These are phyloP conservation scores for Amanita pallidorosea DNA, from an alignment of 768 basidiomycete species.

Conservation along the genomic window DNA sequence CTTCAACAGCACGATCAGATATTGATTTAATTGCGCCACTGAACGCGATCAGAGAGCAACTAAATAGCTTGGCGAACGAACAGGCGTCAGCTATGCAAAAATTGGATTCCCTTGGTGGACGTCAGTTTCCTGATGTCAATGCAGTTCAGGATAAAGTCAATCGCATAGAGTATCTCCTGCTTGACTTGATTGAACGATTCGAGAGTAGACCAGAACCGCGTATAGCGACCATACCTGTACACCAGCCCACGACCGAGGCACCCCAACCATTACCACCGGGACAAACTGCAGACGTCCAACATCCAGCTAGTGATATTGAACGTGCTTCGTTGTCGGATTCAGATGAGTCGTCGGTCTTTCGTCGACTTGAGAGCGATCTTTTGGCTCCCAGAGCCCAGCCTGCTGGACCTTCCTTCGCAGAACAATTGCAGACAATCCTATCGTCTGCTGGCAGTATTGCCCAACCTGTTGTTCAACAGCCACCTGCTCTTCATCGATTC, in stretches of 20 bases:
- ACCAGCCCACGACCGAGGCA: constrained; percentile 9
- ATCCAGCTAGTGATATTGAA: constrained; percentile 1
- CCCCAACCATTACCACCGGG: constrained; percentile 7
- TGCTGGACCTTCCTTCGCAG: constrained; percentile 41
- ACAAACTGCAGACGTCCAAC: constrained; percentile 1
- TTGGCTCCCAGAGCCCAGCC: constrained; percentile 12
- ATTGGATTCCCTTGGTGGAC: constrained; percentile 51
- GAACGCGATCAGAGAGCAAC: constrained; percentile 45
- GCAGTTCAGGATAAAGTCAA: constrained; percentile 29
- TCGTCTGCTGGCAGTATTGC: constrained; percentile 31
- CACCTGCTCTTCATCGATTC: constrained; percentile 46
- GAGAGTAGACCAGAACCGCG: constrained; percentile 13
- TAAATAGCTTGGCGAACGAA: constrained; percentile 47
- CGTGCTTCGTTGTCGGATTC: constrained; percentile 1
- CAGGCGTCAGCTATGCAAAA: constrained; percentile 51
- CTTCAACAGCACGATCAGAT: constrained; percentile 22
- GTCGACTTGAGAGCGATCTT: constrained; percentile 2
- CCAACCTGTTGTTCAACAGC: constrained; percentile 28
- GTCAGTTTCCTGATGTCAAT: constrained; percentile 28
- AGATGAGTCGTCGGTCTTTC: constrained; percentile 5
- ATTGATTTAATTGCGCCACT: constrained; percentile 43
- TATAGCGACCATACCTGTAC: constrained; percentile 10
- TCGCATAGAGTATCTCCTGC: constrained; percentile 37
- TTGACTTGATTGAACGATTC: constrained; percentile 23
- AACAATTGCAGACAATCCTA: constrained; percentile 51